A percentile compares a stretch with the other conserved stretches of the same genome.
Conservation (phyloP, 768 basidiomycete species). For the Pleurotus eryngii region DNA sequence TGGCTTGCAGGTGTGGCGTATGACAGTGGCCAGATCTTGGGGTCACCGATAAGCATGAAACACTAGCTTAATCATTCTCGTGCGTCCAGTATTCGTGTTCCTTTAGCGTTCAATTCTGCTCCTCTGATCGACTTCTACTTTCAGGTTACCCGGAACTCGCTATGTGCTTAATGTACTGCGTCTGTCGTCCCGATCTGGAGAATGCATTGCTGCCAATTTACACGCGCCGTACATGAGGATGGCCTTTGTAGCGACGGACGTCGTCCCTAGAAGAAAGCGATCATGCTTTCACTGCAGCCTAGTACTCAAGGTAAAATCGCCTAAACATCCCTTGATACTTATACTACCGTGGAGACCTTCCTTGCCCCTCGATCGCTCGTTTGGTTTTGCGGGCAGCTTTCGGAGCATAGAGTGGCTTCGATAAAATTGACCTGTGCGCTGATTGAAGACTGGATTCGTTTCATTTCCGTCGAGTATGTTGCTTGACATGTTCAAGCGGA, state of each 20-base stretch:
- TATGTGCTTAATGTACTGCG: too few relatives aligned
- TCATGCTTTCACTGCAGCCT: not conserved
- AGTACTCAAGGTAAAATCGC: not conserved
- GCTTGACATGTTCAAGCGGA: too few relatives aligned
- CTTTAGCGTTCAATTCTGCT: too few relatives aligned
- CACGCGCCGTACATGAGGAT: not conserved
- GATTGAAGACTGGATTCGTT: not conserved
- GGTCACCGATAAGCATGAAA: not conserved
- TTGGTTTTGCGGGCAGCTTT: too few relatives aligned
- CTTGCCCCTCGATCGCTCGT: too few relatives aligned
- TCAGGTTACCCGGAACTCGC: too few relatives aligned
- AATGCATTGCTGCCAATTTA: not conserved
- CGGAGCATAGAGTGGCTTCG: not conserved
- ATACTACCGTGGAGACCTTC: too few relatives aligned
- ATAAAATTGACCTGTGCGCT: not conserved
- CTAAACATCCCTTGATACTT: not conserved
- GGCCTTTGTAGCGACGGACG: not conserved
- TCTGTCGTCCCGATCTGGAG: too few relatives aligned
- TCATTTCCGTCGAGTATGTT: constrained; percentile 2
- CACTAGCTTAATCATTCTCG: too few relatives aligned
- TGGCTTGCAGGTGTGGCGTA: not conserved
- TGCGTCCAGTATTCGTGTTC: too few relatives aligned
- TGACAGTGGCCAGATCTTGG: not conserved
- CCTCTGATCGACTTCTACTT: too few relatives aligned
- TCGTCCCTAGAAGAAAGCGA: not conserved